Evolutionary conservation across 441 rosid genomes (phyloP).

Genomic region (Melastoma candidum): DNA sequence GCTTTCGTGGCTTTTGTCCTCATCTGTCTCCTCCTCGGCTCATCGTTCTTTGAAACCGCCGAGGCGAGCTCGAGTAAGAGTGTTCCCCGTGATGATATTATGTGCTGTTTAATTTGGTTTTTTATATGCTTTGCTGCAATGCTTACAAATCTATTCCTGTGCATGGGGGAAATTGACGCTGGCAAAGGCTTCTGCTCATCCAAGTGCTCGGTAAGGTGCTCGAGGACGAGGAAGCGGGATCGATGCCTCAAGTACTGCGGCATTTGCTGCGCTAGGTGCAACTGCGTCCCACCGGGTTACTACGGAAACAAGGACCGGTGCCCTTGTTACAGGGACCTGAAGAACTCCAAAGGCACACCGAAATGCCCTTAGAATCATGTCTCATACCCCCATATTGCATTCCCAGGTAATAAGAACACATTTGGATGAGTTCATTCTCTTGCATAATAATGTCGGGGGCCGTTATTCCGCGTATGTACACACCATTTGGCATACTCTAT

Average conservation of each 20-base stretch:
- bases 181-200: slow-evolving; percentile 16
- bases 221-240: not conserved
- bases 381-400: no score
- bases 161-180: not conserved
- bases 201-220: slow-evolving; percentile 16
- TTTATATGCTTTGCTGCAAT: not conserved
- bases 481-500: no score
- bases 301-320: no score
- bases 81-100: not conserved
- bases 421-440: no score
- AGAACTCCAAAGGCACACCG: no score
- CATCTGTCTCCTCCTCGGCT: slow-evolving; percentile 19
- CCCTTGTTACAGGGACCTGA: no score
- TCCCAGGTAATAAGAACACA: no score
- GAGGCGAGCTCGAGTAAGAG: slow-evolving; percentile 18
- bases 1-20: slow-evolving; percentile 14
- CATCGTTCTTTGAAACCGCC: slow-evolving; percentile 14
- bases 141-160: not conserved
- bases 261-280: slow-evolving; percentile 18
- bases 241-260: slow-evolving; percentile 19
- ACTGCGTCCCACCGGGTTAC: not conserved
- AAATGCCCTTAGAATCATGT: no score
- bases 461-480: no score
- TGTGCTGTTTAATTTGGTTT: not conserved
- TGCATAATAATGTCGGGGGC: no score